Evolutionary conservation across 2,329 filamentous ascomycete species (phyloP).

Genomic region (Penicillium sp.): DNA sequence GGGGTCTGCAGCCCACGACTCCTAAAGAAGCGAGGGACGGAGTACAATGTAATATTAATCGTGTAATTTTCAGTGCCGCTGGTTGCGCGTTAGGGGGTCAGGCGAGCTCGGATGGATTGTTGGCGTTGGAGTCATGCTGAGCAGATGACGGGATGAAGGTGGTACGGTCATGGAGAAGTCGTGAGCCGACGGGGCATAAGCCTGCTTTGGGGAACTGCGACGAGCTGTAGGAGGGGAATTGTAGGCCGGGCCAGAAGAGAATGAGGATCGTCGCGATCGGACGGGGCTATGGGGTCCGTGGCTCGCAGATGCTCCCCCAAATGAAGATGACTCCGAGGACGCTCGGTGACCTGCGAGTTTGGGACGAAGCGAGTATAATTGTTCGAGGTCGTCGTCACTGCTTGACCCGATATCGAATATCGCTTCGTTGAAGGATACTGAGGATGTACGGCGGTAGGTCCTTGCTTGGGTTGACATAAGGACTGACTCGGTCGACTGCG

Average conservation of each 20-base stretch:
- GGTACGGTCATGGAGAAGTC: constrained; percentile 23
- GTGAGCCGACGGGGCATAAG: constrained; percentile 10
- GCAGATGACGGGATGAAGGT: constrained; percentile 22
- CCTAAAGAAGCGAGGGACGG: background rate
- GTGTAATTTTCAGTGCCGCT: constrained; percentile 4
- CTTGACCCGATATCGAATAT: constrained; percentile 18
- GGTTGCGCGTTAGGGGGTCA: constrained; percentile 12
- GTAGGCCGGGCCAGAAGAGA: constrained; percentile 15
- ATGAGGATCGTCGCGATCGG: constrained; percentile 24
- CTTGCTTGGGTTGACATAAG: constrained; percentile 5
- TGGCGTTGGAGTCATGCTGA: constrained; percentile 25
- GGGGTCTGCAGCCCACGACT: background rate
- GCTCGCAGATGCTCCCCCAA: background rate
- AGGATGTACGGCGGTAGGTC: constrained; percentile 17
- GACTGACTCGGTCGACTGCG: constrained; percentile 10
- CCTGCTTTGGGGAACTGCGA: constrained; percentile 16
- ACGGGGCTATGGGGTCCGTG: constrained; percentile 11
- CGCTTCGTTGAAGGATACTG: constrained; percentile 13
- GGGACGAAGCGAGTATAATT: constrained; percentile 3
- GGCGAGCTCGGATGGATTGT: constrained; percentile 16
- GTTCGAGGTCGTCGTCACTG: constrained; percentile 19
- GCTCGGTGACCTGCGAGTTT: constrained; percentile 1
- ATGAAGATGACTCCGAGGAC: constrained; percentile 13
- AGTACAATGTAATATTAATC: background rate
- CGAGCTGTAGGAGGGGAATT: constrained; percentile 4